Base-by-base conservation (phyloP, 1,139 yeast genomes). In the Diutina neorugosa region DNA sequence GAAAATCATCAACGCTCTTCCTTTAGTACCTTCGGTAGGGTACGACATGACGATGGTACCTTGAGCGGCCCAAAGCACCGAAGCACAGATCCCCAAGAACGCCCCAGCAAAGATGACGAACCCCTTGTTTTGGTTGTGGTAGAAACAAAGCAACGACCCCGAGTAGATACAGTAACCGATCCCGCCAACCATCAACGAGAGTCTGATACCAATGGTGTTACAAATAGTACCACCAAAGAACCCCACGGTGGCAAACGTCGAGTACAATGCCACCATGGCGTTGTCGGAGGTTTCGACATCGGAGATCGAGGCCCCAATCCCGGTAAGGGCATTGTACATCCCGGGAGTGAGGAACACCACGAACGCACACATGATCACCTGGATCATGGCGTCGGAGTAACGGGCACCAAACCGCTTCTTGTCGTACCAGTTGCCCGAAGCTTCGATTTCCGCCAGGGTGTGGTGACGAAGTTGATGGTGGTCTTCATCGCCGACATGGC, bases 91-190 rank as follows among this genome's bases (percentile, higher is more conserved):
- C 62, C 86, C 86, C 57, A 81, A 71, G 61, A 73, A 73, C 18
- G 84, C 85, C 55, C 84, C 84, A 16, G 84, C 74, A 56, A 78
- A 77, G 54, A 80, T 74, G 54, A 78, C 80, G 62, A 78, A 81
- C 2, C 81, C 84, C 46, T 65, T 66, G 59, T 79, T 79, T 56
- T 69, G 63, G 55, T 70, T 77, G 59, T 76, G 76, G 60, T 70
- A 68, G 63, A 68, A 79, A 55, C 76, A 71, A 55, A 81, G 67
- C 53, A 79, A 73, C 19, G 83, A 70, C 23, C 75, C 78, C 53
- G 80, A 71, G 63, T 81, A 81, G 54, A 81, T 56, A 50, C 79
- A 74, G 62, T 81, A 81, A 48, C 85, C 84, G 51, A 72, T 59
- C 53, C 82, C 81, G 53, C 86, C 85, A 57, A 78, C 63, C 56